Conservation (phyloP, 2,329 filamentous ascomycete species). For the Botrytis fabae region DNA sequence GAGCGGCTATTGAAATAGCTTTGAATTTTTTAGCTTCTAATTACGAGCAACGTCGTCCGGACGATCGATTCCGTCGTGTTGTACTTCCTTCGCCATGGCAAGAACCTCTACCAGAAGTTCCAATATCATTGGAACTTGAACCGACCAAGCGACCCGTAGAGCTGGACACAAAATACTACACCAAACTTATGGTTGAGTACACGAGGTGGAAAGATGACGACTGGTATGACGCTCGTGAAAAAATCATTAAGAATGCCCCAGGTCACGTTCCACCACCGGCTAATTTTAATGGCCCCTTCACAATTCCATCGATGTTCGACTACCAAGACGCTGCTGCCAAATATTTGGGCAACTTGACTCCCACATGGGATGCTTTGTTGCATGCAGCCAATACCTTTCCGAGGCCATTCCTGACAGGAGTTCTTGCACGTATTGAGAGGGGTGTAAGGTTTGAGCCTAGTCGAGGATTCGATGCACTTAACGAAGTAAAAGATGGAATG, state of each 20-base stretch:
- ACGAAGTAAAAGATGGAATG: background rate
- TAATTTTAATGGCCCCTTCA: conserved; percentile 35
- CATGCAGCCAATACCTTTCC: background rate
- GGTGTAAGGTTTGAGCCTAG: background rate
- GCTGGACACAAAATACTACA: conserved; percentile 33
- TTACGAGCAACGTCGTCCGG: conserved; percentile 37
- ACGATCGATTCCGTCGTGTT: conserved; percentile 34
- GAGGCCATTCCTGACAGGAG: background rate
- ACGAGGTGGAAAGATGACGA: conserved; percentile 31
- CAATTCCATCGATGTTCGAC: conserved; percentile 21
- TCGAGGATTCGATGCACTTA: background rate
- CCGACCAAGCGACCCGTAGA: conserved; percentile 34
- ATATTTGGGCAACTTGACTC: background rate
- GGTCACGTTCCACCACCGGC: conserved; percentile 26
- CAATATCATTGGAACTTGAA: conserved; percentile 33
- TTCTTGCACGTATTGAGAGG: conserved; percentile 10
- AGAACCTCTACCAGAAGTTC: conserved; percentile 28
- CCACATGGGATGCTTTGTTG: conserved; percentile 4
- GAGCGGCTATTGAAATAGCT: conserved; percentile 36
- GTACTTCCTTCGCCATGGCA: conserved; percentile 25
- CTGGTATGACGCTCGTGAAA: conserved; percentile 23
- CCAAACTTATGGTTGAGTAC: conserved; percentile 32
- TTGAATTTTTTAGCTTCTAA: conserved; percentile 37
- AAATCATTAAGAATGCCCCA: background rate
- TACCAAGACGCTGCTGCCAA: conserved; percentile 23